Base-by-base conservation (phyloP, 2,329 filamentous ascomycete species). In the Sporothrix curviconia region DNA sequence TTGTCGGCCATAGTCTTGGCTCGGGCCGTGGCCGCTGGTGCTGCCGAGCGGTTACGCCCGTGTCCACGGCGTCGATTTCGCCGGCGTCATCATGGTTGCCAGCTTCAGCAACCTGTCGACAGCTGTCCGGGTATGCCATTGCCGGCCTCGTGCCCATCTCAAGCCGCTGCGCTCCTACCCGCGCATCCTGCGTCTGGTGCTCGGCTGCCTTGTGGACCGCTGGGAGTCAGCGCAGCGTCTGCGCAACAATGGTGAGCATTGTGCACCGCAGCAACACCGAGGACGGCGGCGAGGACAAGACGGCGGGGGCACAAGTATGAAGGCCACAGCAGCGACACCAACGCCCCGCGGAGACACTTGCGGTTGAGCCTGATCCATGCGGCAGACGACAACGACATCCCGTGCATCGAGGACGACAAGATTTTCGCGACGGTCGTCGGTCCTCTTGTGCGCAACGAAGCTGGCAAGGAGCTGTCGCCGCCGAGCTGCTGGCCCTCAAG, bases 1-100 rank as follows among this genome's bases (percentile, higher is more conserved):
- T 96, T 28, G 75, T 95, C 3, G 92, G 92, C 17, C 92, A 96
- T 65, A 94, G 88, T 65, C 79, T 97, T 0, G 92, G 92, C 24
- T 96, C 92, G 0, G n/a, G 92, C 89, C 0, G 89, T 96, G 1
- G 84, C 86, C 6, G 81, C 85, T 46, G 92, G 84, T 2, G 83
- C 89, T 1, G 85, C 83, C 1, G 85, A 95, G 65, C 79, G 83
- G n/a, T 56, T 92, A 88, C 65, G 79, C 82, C 3, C 66, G 76
- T 52, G 44, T 49, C 4, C 72, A 76, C 55, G 79, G 77, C 4
- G 75, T 84, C 44, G 83, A 87, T 28, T 95, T 95, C 66, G 90
- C 89, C 0, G 88, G 88, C 15, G 77, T 95, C 2, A 76, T 96
- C 22, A 80, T 96, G 12, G 81, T 95, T 4, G 86, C 91, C 0